These are phyloP conservation scores for Nephelium lappaceum DNA, from an alignment of 345 rosid genomes.

Conservation along the genomic window DNA sequence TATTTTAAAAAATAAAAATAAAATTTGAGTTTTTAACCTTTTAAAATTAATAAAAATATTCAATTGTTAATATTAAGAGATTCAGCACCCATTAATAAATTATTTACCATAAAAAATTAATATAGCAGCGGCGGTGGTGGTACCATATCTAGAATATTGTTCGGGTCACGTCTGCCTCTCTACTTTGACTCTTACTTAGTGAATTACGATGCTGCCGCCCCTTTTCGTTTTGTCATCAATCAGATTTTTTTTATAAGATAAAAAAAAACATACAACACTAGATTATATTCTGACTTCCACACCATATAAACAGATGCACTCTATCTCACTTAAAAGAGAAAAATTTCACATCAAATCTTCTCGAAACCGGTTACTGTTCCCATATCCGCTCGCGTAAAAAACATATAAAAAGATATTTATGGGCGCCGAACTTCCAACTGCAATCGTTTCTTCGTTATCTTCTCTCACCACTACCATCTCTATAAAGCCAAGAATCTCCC, in stretches of 20 bases:
- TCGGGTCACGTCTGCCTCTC: not conserved
- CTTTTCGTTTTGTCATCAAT: not conserved
- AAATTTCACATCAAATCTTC: not conserved
- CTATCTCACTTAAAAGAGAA: not conserved
- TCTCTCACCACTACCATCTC: not conserved
- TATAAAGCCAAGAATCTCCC: slow-evolving; percentile 11
- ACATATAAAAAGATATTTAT: not conserved
- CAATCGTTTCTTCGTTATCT: slow-evolving; percentile 3
- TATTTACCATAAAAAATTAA: too few relatives aligned
- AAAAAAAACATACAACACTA: not conserved
- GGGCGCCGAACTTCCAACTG: too few relatives aligned
- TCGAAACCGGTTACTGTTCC: not conserved
- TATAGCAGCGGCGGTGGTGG: not conserved
- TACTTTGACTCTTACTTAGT: not conserved
- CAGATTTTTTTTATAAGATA: not conserved
- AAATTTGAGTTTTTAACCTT: too few relatives aligned
- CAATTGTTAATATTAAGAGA: too few relatives aligned
- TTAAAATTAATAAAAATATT: too few relatives aligned
- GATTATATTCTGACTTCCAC: slow-evolving; percentile 11
- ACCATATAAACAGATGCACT: not conserved
- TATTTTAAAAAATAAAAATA: too few relatives aligned
- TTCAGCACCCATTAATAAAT: too few relatives aligned
- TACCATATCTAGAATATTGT: not conserved
- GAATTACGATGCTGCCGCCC: not conserved
- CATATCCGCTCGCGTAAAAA: not conserved